Conservation (phyloP, 2,329 filamentous ascomycete species). For the Fusarium xylarioides region DNA sequence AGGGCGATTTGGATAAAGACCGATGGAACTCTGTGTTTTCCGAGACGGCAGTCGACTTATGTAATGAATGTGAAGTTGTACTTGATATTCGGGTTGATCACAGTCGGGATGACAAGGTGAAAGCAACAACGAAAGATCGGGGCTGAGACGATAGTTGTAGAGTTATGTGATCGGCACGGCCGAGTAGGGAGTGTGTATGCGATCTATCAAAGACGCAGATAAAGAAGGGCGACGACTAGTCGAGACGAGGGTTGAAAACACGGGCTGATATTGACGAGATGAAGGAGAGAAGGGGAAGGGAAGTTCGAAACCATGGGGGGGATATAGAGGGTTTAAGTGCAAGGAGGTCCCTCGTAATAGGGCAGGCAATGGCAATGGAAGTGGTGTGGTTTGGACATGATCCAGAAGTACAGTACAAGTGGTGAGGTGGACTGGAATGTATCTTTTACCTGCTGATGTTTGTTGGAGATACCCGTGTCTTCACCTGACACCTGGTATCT, state of each 20-base stretch:
- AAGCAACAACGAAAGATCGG: constrained; percentile 29
- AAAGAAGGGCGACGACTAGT: constrained; percentile 42
- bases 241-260: constrained; percentile 39
- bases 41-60: constrained; percentile 12
- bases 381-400: constrained; percentile 7
- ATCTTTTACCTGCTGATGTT: neutral
- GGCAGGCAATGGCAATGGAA: neutral
- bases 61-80: constrained; percentile 23
- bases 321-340: constrained; percentile 36
- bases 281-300: constrained; percentile 32
- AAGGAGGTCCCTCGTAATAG: constrained; percentile 21
- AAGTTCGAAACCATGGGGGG: constrained; percentile 27
- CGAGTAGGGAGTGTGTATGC: constrained; percentile 46
- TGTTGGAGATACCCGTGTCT: constrained; percentile 5
- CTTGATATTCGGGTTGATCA: constrained; percentile 30
- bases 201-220: constrained; percentile 63
- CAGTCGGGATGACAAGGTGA: constrained; percentile 27
- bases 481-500: constrained; percentile 16
- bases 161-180: constrained; percentile 47
- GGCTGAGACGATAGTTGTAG: constrained; percentile 30
- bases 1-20: neutral
- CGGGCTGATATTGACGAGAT: constrained; percentile 33
- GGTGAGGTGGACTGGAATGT: neutral
- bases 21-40: neutral
- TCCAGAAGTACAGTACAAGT: constrained; percentile 14